Percentiles rank a stretch among this genome's conserved stretches.
phyloP scores from a whole-genome alignment of 2,329 filamentous ascomycete genomes.

The Juglanconis oblonga region DNA sequence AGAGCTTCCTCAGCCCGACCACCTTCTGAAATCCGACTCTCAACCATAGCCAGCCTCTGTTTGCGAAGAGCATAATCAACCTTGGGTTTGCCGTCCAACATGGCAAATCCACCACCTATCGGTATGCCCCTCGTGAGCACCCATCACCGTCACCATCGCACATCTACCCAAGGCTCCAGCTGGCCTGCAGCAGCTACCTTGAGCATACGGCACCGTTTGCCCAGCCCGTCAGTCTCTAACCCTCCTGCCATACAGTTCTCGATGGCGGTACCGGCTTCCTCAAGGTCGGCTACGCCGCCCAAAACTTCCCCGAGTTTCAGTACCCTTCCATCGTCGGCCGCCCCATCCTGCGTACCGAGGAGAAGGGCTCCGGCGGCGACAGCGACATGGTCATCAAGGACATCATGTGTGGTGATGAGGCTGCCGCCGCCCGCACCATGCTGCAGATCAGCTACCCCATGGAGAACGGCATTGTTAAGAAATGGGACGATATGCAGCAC shows the following conservation, averaged over 20 bases:
- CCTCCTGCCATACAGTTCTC: conserved; percentile 65
- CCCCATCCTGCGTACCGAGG: conserved; percentile 94
- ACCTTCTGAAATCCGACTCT: neutral
- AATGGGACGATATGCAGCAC: conserved; percentile 99
- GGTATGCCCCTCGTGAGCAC: conserved; percentile 37
- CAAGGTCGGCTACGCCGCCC: conserved; percentile 97
- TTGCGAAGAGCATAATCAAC: neutral
- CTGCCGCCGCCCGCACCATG: conserved; percentile 92
- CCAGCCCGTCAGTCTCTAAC: neutral
- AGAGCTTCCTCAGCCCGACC: neutral
- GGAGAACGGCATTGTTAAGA: conserved; percentile 99
- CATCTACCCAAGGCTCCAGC: too few species aligned
- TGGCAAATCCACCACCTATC: conserved; percentile 54
- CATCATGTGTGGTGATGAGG: conserved; percentile 99
- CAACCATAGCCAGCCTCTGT: neutral
- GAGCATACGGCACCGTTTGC: conserved; percentile 20
- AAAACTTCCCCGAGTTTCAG: conserved; percentile 99
- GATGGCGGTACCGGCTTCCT: conserved; percentile 99
- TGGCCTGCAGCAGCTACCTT: conserved; percentile 18
- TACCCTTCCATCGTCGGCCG: conserved; percentile 98
- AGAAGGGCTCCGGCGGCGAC: conserved; percentile 51
- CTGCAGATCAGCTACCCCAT: conserved; percentile 98
- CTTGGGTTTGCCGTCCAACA: conserved; percentile 31
- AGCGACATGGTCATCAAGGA: conserved; percentile 76
- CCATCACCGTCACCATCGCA: neutral